Percentiles rank a stretch among this genome's conserved stretches.
Conservation (phyloP, 345 rosid species). For the Lepidium sativum region DNA sequence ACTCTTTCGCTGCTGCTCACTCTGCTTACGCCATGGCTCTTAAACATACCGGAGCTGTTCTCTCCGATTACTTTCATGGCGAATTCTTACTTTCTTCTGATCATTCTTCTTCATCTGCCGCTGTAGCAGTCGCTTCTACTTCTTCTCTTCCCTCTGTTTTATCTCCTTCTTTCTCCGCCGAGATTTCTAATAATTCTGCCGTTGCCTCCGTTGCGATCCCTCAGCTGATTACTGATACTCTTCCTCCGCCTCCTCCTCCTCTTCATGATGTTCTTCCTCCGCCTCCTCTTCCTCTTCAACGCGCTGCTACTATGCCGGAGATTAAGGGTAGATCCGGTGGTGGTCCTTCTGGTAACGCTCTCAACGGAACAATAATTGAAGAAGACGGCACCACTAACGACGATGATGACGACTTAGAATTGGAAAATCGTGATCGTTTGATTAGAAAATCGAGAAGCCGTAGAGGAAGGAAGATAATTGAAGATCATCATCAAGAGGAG, state of each 20-base stretch:
- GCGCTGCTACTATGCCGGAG: constrained; percentile 78
- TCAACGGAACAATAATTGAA: constrained; percentile 32
- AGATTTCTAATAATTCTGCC: too few species aligned
- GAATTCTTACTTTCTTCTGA: constrained; percentile 37
- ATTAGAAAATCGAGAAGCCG: constrained; percentile 48
- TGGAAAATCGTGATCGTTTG: constrained; percentile 32
- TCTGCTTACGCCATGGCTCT: constrained; percentile 65
- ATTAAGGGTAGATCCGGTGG: constrained; percentile 48
- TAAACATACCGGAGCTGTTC: constrained; percentile 89
- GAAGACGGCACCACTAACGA: constrained; percentile 50
- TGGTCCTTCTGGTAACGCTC: constrained; percentile 24
- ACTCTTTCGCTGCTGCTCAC: constrained; percentile 97
- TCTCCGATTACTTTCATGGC: constrained; percentile 71
- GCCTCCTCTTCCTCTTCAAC: constrained; percentile 36
- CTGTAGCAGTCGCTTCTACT: constrained; percentile 1
- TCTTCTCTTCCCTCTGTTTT: constrained; percentile 8
- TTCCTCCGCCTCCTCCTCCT: constrained; percentile 6
- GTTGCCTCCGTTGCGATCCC: not conserved
- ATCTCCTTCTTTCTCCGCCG: constrained; percentile 52
- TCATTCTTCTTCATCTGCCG: constrained; percentile 8
- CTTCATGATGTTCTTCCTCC: constrained; percentile 24
- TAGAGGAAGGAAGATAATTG: constrained; percentile 13
- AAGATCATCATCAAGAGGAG: not conserved
- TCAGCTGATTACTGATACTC: not conserved
- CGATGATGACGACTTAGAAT: constrained; percentile 34